Evolutionary conservation across 2,329 filamentous ascomycete species (phyloP).

Genomic region (Scortechinia acanthostroma): DNA sequence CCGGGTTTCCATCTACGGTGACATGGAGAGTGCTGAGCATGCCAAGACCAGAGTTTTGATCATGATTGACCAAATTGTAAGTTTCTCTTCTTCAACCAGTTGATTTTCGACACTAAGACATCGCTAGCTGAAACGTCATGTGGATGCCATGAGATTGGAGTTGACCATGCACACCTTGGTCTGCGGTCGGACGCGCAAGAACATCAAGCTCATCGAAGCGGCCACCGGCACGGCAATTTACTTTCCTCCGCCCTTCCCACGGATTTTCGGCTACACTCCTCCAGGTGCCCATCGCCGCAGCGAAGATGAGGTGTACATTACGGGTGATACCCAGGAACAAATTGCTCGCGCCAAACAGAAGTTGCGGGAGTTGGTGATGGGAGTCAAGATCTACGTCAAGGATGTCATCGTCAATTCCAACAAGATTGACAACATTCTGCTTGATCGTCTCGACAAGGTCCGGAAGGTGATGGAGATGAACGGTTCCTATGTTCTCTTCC

Average conservation of each 20-base stretch:
- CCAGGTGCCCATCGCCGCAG: conserved; percentile 74
- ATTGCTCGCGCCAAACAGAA: conserved; percentile 87
- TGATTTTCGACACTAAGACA: conserved; percentile 18
- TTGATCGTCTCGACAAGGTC: conserved; percentile 88
- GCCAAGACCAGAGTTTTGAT: conserved; percentile 93
- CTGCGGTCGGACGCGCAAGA: conserved; percentile 88
- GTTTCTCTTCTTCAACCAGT: conserved; percentile 12
- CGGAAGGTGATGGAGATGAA: conserved; percentile 97
- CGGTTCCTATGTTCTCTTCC: conserved; percentile 89
- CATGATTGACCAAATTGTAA: conserved; percentile 90
- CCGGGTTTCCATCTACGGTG: conserved; percentile 88
- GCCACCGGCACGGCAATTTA: conserved; percentile 94
- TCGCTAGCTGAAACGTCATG: conserved; percentile 59
- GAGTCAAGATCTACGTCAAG: conserved; percentile 81
- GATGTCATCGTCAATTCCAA: conserved; percentile 82
- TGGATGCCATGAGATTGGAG: conserved; percentile 77
- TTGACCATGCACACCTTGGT: conserved; percentile 83
- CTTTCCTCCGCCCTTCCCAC: conserved; percentile 89
- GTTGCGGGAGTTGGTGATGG: conserved; percentile 75
- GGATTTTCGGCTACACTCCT: conserved; percentile 83
- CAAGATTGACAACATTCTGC: conserved; percentile 90
- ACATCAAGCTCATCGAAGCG: conserved; percentile 96
- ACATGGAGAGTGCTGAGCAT: conserved; percentile 90
- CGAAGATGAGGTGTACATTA: conserved; percentile 89
- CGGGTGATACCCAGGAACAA: conserved; percentile 75